Base-by-base conservation (phyloP, 176 grass and related monocot species). In the Eragrostis curvula region DNA sequence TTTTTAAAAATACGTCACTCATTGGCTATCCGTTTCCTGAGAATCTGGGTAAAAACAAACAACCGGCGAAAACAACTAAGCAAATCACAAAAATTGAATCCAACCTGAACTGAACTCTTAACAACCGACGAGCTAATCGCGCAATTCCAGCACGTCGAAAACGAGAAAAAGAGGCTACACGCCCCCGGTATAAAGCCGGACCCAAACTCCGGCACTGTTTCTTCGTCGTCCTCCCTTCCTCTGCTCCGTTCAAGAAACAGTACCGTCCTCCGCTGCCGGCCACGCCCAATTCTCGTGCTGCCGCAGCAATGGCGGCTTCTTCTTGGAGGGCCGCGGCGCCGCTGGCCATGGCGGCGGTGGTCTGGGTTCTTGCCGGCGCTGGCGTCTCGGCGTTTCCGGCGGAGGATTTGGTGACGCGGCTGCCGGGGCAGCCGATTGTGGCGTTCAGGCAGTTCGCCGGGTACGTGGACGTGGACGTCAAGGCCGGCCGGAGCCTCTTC, bases 391-490 rank as follows among this genome's bases (percentile, higher is more conserved):
- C 80, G 21, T 90, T 76, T 12, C 93, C 96, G 7, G 59, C 66
- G 60, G 91, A 99, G 70, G 96, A 99, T 57, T 53, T 99, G 77
- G 96, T 99, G 76, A 42, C 61, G 27, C 52, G 91, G 66, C 74
- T 99, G 75, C 96, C 89, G 3, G 93, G 93, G 7, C 96, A 99
- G 77, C 96, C 90, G 11, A 36, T 25, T 40, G 85, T 89, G 16
- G 74, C 63, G 62, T 99, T 99, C 85, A 85, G 93, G 91, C 96
- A 96, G 87, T 99, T 88, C 59, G 85, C 96, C 5, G 96, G 96
- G 47, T 96, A 99, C 77, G 87, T 99, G 2, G 89, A 96, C 48
- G 93, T 99, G 10, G 91, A 99, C 67, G 75, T 36, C 39, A 77
- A 85, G 68, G 82, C 89, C 15, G 96, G 96, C 36, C 80, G 89